phyloP scores from a whole-genome alignment of 768 basidiomycete species.

The Leccinum imitatum region DNA sequence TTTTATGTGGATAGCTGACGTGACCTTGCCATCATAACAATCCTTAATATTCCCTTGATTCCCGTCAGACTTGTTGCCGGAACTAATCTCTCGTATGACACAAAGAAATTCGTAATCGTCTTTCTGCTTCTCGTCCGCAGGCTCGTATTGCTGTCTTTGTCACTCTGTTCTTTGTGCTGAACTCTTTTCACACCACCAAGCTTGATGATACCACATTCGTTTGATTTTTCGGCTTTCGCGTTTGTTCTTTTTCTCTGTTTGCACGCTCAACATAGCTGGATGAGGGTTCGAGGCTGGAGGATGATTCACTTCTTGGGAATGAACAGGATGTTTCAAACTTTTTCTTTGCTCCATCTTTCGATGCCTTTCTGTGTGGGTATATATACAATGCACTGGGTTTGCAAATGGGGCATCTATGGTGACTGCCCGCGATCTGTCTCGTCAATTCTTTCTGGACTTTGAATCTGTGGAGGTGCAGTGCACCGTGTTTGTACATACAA shows the following conservation, averaged over 20 bases:
- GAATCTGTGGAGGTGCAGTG: background rate
- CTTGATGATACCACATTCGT: constrained; percentile 23
- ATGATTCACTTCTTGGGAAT: background rate
- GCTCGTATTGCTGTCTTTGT: constrained; percentile 1
- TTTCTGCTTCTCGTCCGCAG: constrained; percentile 3
- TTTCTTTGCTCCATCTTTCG: background rate
- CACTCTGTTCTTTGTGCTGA: background rate
- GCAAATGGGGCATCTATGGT: background rate
- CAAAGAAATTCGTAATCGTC: constrained; percentile 20
- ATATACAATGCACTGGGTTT: background rate
- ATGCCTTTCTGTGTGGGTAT: background rate
- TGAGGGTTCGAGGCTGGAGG: background rate
- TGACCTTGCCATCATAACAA: constrained; percentile 13
- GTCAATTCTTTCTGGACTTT: background rate
- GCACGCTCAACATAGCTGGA: constrained; percentile 3
- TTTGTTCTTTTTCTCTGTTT: background rate
- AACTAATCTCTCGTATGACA: constrained; percentile 24
- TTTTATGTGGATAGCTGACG: constrained; percentile 12
- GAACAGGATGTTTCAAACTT: background rate
- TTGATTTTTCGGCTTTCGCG: background rate
- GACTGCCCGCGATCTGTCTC: background rate
- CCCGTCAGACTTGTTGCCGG: constrained; percentile 17
- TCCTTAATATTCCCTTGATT: constrained; percentile 12
- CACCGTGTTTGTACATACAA: background rate
- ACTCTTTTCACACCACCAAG: background rate